Base-by-base conservation (phyloP, 306 rosid species). In the Geum urbanum region DNA sequence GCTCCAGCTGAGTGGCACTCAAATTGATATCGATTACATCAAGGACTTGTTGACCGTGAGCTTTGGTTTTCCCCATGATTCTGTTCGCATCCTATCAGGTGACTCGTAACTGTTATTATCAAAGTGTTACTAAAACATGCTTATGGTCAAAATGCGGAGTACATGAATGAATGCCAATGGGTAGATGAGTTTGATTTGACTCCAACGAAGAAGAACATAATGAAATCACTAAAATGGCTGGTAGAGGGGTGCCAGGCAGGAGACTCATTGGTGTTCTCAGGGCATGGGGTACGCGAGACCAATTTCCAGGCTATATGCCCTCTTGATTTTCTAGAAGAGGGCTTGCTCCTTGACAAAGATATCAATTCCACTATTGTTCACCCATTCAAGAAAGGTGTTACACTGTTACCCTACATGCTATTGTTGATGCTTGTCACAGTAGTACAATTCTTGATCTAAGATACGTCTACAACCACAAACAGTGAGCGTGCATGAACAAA, bases 341-440 rank as follows among this genome's bases (percentile, higher is more conserved):
- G 95, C 14, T 76, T 83, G 80, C 83, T 91, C 27, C 39, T 77
- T 6, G 95, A 90, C 50, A 74, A 87, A 41, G 88, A 87, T 19
- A 75, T 90, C 39, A 86, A 90, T 32, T 59, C 81, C 39, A 76
- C 77, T 74, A 75, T 91, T 67, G 97, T 91, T 71, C 66, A 80
- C 82, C 97, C 97, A 12, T 95, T 91, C 56, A 60, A 70, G 75
- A 14, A 67, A 0, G 90, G 83, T 24, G 92, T 86, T 69, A n/a
- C n/a, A n/a, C n/a, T n/a, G n/a, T n/a, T n/a, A n/a, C n/a, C n/a
- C n/a, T n/a, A n/a, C n/a, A n/a, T n/a, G n/a, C n/a, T n/a, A 86
- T 91, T 11, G 87, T 88, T 24, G 97, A 91, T 77, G 86, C 97
- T 45, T 88, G 97, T 70, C 97, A 88, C 13, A 91, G 97, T 71